These are phyloP conservation scores for Exobasidium rhododendri DNA, from an alignment of 1,284 basidiomycete genomes.

Conservation along the genomic window DNA sequence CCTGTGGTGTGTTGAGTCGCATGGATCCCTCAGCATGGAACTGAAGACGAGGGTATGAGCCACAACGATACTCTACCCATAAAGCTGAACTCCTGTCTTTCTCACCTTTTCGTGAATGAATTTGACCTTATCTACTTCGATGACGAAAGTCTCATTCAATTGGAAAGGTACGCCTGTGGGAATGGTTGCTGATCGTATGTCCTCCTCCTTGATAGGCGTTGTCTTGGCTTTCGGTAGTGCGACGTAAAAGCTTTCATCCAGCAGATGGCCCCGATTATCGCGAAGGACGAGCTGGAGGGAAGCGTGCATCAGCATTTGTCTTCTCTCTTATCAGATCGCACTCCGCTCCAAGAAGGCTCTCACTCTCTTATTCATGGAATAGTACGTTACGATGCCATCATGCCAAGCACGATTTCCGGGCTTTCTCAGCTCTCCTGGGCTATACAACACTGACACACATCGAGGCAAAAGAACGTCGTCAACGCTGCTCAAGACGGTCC, in stretches of 20 bases:
- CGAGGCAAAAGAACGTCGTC: no score
- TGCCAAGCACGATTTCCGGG: not conserved
- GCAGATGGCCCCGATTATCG: not conserved
- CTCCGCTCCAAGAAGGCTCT: not conserved
- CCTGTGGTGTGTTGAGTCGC: no score
- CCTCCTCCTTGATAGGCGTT: not conserved
- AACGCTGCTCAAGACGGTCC: no score
- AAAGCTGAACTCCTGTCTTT: no score
- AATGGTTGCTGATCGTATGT: slow-evolving; percentile 23
- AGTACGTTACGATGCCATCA: not conserved
- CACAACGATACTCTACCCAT: no score
- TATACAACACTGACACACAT: not conserved
- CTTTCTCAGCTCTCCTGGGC: not conserved
- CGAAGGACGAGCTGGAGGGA: not conserved
- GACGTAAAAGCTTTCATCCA: not conserved
- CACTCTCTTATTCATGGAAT: not conserved
- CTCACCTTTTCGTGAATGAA: slow-evolving; percentile 10
- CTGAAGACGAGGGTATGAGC: no score
- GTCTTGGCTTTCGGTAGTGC: not conserved
- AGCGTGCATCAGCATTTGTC: not conserved
- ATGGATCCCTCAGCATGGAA: no score
- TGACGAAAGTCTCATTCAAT: not conserved
- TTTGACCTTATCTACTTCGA: not conserved
- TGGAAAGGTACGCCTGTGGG: slow-evolving; percentile 15
- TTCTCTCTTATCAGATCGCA: not conserved